phyloP scores from a whole-genome alignment of 164 flowering plant species.

The Kalanchoe fedtschenkoi region DNA sequence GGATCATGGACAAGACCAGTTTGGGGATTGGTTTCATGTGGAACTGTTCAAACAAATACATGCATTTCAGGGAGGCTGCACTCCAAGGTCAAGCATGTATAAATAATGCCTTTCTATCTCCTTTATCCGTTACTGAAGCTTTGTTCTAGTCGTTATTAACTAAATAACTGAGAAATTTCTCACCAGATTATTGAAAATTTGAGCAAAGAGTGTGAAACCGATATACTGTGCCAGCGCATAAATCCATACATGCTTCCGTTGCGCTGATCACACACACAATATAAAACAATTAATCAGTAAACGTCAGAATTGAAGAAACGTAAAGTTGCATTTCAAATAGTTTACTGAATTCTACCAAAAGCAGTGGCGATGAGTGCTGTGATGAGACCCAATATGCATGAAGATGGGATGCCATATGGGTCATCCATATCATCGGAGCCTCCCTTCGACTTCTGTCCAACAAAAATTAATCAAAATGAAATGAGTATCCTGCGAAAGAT shows the following conservation, averaged over 20 bases:
- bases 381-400: neutral
- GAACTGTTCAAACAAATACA: neutral
- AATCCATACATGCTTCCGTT: constrained; percentile 42
- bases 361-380: neutral
- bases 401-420: neutral
- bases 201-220: constrained; percentile 38
- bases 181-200: constrained; percentile 44
- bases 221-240: constrained; percentile 42
- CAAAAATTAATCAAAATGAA: neutral
- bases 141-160: constrained; percentile 5
- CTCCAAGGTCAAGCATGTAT: neutral
- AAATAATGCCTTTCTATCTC: neutral
- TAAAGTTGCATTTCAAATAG: neutral
- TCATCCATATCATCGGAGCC: neutral
- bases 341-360: neutral
- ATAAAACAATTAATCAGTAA: neutral
- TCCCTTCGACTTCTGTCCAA: neutral
- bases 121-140: neutral
- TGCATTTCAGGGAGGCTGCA: neutral
- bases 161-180: constrained; percentile 8
- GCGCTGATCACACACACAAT: constrained; percentile 18
- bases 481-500: neutral
- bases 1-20: neutral
- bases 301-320: neutral
- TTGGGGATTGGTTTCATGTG: neutral